A percentile compares a stretch with the other conserved stretches of the same genome.
These are phyloP conservation scores for Escallonia rubra DNA, from an alignment of 129 eudicot species.

Conservation along the genomic window DNA sequence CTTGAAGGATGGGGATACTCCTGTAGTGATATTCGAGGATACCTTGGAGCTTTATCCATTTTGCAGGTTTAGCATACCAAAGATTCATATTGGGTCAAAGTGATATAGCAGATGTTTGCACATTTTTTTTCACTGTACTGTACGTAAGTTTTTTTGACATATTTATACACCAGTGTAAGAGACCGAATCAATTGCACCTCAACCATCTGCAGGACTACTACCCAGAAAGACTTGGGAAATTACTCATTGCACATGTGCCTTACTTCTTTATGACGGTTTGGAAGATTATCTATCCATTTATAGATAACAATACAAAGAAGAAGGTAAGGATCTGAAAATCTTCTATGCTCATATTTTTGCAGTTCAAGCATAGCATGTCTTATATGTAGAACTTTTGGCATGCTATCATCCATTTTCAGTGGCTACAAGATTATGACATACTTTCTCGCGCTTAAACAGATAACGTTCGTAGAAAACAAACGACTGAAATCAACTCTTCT, in stretches of 20 bases:
- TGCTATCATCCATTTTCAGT: too few relatives aligned
- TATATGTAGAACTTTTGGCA: too few relatives aligned
- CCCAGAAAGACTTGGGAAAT: constrained; percentile 88
- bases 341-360: too few relatives aligned
- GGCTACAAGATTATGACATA: too few relatives aligned
- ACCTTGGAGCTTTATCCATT: constrained; percentile 40
- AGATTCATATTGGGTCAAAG: too few relatives aligned
- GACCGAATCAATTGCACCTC: too few relatives aligned
- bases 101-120: too few relatives aligned
- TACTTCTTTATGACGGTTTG: constrained; percentile 73
- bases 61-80: constrained; percentile 36
- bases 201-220: constrained; percentile 59
- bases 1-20: constrained; percentile 60
- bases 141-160: too few relatives aligned
- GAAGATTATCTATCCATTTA: constrained; percentile 79
- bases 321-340: constrained; percentile 36
- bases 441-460: constrained; percentile 7
- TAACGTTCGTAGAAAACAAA: constrained; percentile 41
- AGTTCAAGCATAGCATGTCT: too few relatives aligned
- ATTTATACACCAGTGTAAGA: too few relatives aligned
- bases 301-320: constrained; percentile 68
- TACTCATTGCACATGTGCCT: constrained; percentile 65
- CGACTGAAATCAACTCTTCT: constrained; percentile 28
- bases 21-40: constrained; percentile 48
- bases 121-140: too few relatives aligned